These are phyloP conservation scores for Cladophialophora bantiana DNA, from an alignment of 2,329 filamentous ascomycete species.

Conservation along the genomic window DNA sequence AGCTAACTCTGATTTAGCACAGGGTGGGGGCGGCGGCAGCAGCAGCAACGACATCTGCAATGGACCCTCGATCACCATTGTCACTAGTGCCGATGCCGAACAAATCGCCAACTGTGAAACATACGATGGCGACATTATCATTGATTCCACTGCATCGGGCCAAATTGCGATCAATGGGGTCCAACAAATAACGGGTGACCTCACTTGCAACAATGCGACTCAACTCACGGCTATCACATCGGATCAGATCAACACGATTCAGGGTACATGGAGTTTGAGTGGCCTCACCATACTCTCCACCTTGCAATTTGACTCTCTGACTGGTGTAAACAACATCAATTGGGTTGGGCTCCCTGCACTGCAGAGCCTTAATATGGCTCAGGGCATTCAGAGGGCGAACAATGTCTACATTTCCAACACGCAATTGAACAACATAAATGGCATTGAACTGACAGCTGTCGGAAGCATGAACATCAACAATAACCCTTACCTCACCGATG, in stretches of 20 bases:
- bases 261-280: conserved; percentile 72
- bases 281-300: conserved; percentile 72
- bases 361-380: conserved; percentile 65
- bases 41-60: conserved; percentile 26
- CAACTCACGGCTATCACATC: conserved; percentile 70
- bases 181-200: conserved; percentile 64
- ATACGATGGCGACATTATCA: conserved; percentile 71
- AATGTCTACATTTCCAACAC: conserved; percentile 85
- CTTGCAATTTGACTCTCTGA: conserved; percentile 71
- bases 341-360: conserved; percentile 75
- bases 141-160: conserved; percentile 64
- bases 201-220: conserved; percentile 62
- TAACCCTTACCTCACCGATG: conserved; percentile 79
- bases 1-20: conserved; percentile 34
- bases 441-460: conserved; percentile 79
- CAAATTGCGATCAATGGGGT: conserved; percentile 67
- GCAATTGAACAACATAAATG: conserved; percentile 75
- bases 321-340: conserved; percentile 69
- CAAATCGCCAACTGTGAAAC: conserved; percentile 71
- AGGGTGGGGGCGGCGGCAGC: conserved; percentile 21
- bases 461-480: conserved; percentile 83
- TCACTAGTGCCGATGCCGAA: conserved; percentile 68
- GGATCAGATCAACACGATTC: conserved; percentile 68
- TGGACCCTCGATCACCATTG: conserved; percentile 51
- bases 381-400: conserved; percentile 71